phyloP scores from a whole-genome alignment of 75 land plant genomes.

The Gnetum montanum region DNA sequence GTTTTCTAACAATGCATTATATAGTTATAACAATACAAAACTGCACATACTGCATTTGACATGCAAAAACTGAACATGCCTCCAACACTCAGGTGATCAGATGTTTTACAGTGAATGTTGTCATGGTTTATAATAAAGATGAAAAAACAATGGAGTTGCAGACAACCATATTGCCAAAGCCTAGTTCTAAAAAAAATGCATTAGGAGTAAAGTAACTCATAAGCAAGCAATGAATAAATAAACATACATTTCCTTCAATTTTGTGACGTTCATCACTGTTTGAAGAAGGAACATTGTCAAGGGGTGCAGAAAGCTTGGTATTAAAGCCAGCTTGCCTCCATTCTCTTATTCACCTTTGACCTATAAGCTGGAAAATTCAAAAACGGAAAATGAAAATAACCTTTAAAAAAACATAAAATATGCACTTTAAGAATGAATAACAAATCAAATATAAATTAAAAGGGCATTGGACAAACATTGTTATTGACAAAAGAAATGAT shows the following conservation, averaged over 20 bases:
- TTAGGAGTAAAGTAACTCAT: no score
- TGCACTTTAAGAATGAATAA: constrained; percentile 8
- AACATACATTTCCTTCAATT: constrained; percentile 80
- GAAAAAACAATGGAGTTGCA: no score
- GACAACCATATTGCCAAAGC: no score
- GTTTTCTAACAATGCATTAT: no score
- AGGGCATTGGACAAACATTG: constrained; percentile 39
- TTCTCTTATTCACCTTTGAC: constrained; percentile 74
- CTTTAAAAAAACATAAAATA: not conserved
- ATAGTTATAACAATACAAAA: no score
- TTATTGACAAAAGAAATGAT: constrained; percentile 71
- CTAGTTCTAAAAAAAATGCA: no score
- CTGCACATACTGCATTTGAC: no score
- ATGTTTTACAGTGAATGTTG: no score
- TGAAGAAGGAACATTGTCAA: constrained; percentile 80
- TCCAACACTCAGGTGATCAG: no score
- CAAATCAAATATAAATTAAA: not conserved
- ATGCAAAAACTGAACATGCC: no score
- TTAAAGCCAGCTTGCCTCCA: constrained; percentile 80
- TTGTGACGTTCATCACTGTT: constrained; percentile 56
- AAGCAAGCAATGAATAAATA: no score
- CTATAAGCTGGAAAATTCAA: constrained; percentile 34
- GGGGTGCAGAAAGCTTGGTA: constrained; percentile 62
- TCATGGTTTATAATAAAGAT: no score
- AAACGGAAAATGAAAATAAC: not conserved